Percentiles rank a stretch among this genome's conserved stretches.
Conservation (phyloP, 148 eudicot genomes). For the Chenopodium suecicum region DNA sequence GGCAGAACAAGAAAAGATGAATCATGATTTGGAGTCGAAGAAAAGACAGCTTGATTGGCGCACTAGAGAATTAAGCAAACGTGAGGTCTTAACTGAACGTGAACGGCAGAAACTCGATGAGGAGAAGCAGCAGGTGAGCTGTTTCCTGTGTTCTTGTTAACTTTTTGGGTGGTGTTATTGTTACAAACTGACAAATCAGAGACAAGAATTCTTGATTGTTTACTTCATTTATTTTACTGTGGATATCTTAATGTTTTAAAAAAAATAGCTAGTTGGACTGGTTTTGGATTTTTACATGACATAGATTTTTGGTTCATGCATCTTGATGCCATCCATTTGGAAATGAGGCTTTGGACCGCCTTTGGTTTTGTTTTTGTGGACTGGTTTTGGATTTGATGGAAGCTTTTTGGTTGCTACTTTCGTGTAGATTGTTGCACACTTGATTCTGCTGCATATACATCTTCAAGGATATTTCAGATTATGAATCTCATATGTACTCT, state of each 20-base stretch:
- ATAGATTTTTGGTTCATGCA: too few species aligned
- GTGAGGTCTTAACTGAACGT: constrained; percentile 73
- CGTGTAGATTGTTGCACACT: background rate
- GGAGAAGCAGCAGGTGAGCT: constrained; percentile 71
- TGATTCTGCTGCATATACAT: background rate
- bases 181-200: background rate
- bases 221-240: background rate
- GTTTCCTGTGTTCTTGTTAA: background rate
- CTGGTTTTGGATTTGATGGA: background rate
- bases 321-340: too few species aligned
- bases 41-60: constrained; percentile 58
- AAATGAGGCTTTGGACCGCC: too few species aligned
- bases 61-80: constrained; percentile 58
- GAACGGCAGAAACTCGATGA: constrained; percentile 79
- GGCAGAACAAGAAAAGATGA: constrained; percentile 70
- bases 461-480: background rate
- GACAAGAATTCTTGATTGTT: background rate
- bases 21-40: constrained; percentile 56
- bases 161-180: background rate
- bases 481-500: background rate
- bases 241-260: background rate
- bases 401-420: background rate
- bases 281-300: background rate
- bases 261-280: background rate
- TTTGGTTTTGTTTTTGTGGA: too few species aligned